Percentiles rank a stretch among this genome's conserved stretches.
phyloP scores from a whole-genome alignment of 2,329 filamentous ascomycete species.

The Drechslera avenae region DNA sequence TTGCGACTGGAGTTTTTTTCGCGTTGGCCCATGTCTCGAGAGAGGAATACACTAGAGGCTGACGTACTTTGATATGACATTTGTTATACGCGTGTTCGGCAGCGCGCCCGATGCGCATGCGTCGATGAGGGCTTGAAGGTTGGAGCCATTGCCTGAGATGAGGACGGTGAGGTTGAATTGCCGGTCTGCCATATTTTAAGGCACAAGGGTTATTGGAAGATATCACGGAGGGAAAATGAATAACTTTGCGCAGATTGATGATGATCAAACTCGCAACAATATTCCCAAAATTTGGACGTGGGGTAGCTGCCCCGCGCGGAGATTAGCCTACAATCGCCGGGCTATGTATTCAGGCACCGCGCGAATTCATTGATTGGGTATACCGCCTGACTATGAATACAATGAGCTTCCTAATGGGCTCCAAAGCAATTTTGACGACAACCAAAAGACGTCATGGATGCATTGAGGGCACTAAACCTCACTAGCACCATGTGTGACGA shows the following conservation, averaged over 20 bases:
- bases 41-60: background rate
- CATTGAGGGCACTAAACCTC: background rate
- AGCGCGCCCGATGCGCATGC: constrained; percentile 57
- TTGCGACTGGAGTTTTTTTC: constrained; percentile 47
- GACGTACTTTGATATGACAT: constrained; percentile 63
- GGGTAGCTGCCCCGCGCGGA: constrained; percentile 26
- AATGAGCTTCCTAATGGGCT: background rate
- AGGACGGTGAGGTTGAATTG: constrained; percentile 66
- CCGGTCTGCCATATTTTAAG: constrained; percentile 35
- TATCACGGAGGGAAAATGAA: background rate
- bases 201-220: too few relatives aligned
- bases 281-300: constrained; percentile 30
- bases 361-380: constrained; percentile 9
- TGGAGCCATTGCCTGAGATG: constrained; percentile 68
- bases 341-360: background rate
- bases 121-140: constrained; percentile 78
- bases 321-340: constrained; percentile 13
- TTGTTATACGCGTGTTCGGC: constrained; percentile 60
- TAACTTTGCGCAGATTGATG: background rate
- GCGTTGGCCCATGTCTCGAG: background rate
- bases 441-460: background rate
- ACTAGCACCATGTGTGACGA: background rate
- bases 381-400: constrained; percentile 8
- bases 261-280: background rate
- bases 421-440: too few relatives aligned